Conservation (phyloP, 2,329 filamentous ascomycete species). For the Calonectria naviculata region DNA sequence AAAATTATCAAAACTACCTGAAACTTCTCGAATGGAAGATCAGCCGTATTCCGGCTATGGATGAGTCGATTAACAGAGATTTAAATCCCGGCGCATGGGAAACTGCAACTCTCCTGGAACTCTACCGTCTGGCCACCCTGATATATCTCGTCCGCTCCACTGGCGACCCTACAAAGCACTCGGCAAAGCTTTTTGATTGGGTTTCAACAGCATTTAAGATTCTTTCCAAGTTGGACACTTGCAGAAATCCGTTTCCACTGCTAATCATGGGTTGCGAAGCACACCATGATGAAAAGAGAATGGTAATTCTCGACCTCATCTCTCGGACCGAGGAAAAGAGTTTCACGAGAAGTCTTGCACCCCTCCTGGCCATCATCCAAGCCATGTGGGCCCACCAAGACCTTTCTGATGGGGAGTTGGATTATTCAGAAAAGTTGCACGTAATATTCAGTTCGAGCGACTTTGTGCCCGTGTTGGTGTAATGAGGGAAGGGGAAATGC, state of each 20-base stretch:
- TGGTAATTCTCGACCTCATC: neutral
- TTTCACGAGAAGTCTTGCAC: neutral
- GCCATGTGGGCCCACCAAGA: conserved; percentile 9
- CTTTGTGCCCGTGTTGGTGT: neutral
- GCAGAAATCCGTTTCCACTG: conserved; percentile 4
- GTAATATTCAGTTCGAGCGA: conserved; percentile 5
- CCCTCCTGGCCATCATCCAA: neutral
- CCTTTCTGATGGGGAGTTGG: conserved; percentile 4
- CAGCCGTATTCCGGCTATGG: neutral
- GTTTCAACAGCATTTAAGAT: neutral
- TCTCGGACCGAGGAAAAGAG: neutral
- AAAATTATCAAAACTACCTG: conserved; percentile 3
- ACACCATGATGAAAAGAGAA: neutral
- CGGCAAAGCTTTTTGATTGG: neutral
- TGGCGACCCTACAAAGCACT: neutral
- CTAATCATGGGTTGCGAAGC: conserved; percentile 12
- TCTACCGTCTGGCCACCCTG: conserved; percentile 1
- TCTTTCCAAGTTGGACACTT: neutral
- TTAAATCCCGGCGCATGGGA: neutral
- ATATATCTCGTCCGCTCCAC: conserved; percentile 3
- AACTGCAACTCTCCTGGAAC: neutral
- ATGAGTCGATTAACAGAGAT: neutral
- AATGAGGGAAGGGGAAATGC: neutral
- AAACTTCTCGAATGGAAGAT: conserved; percentile 11
- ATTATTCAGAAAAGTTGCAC: conserved; percentile 2